Base-by-base conservation (phyloP, 2,329 filamentous ascomycete genomes). In the Verticillium alfalfae region DNA sequence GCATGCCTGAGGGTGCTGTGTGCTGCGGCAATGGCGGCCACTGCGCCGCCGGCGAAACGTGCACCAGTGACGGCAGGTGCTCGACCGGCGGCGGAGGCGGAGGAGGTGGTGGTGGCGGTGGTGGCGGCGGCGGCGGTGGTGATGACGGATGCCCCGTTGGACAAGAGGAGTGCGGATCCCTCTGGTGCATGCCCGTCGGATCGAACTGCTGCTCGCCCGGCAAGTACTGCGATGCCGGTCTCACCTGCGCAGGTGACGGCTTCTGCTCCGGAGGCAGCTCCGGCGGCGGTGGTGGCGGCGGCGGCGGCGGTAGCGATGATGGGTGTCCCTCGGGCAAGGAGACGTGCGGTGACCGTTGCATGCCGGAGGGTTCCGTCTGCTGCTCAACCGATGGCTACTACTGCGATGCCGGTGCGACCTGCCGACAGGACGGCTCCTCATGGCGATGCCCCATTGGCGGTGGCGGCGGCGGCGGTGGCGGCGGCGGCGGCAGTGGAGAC, bases 351-450 rank as follows among this genome's bases (percentile, higher is more conserved):
- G 56, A 34, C 18, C 68, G 67, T 2, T 76, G 73, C 62, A 71
- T 75, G 55, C 73, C 74, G 0, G 60, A 64, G 2, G 69, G 67
- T 16, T 64, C 65, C 37, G 70, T 70, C 4, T 76, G 73, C 66
- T 75, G 73, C 45, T 56, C 63, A 2, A 61, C 56, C 1, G 64
- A 66, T 18, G 61, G 65, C 26, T 64, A 61, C n/a, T 68, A 63
- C 63, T 69, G 67, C 60, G 57, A 61, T 34, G 31, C 60, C 2
- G 67, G 65, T 15, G 61, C 62, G 49, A 65, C 31, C 1, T 69
- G 66, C 60, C 64, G 65, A 31, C 60, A 65, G 18, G 54, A 37
- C 31, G 64, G 64, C 39, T 54, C 56, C 18, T n/a, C 36, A n/a
- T 52, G 45, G 22, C 12, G 16, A 7, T 56, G 54, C 59, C 10